phyloP scores from a whole-genome alignment of 306 rosid genomes.

The Vicia sativa region DNA sequence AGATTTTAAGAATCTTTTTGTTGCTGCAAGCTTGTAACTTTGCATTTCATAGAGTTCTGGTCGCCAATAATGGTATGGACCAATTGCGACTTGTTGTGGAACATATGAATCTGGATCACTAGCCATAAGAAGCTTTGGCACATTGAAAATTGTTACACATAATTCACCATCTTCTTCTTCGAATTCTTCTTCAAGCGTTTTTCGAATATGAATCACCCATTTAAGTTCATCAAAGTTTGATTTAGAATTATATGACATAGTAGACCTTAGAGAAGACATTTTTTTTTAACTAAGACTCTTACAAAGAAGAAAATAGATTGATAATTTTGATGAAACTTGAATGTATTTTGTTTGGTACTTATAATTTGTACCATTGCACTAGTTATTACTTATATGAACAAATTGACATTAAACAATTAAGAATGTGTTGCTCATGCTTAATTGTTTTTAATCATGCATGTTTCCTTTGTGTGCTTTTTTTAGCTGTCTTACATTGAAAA shows the following conservation, averaged over 20 bases:
- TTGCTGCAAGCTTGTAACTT: conserved; percentile 69
- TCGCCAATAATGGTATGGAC: conserved; percentile 78
- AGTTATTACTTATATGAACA: background rate
- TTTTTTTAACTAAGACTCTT: background rate
- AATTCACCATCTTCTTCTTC: conserved; percentile 56
- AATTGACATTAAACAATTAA: conserved; percentile 21
- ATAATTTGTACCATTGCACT: background rate
- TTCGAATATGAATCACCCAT: conserved; percentile 69
- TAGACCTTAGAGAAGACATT: conserved; percentile 44
- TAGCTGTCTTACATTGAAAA: conserved; percentile 2
- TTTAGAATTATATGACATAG: conserved; percentile 40
- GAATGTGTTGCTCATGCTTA: conserved; percentile 34
- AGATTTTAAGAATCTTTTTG: conserved; percentile 56
- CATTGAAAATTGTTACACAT: conserved; percentile 67
- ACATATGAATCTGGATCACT: conserved; percentile 64
- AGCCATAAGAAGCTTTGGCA: conserved; percentile 51
- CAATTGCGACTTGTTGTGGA: conserved; percentile 78
- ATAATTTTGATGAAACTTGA: conserved; percentile 8
- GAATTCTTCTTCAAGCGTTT: conserved; percentile 60
- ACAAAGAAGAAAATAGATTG: no score
- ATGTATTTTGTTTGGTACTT: background rate
- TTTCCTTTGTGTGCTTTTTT: background rate
- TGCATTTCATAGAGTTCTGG: conserved; percentile 81
- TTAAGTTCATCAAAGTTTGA: conserved; percentile 54
- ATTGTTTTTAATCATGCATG: background rate